Evolutionary conservation across 2,329 filamentous ascomycete genomes (phyloP).

Genomic region (Ophiosphaerella korrae): DNA sequence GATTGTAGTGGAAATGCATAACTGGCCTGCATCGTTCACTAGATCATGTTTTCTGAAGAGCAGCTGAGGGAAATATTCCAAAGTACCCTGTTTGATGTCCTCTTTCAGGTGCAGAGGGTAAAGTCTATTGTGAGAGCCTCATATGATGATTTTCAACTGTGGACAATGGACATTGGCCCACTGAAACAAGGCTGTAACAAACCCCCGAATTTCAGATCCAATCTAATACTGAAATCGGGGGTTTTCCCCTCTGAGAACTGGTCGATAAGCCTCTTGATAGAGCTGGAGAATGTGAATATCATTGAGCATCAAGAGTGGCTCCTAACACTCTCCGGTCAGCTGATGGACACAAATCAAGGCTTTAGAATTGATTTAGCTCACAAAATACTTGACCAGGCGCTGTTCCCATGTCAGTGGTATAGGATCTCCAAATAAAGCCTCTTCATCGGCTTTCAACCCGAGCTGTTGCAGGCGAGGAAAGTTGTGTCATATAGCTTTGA

Average conservation of each 20-base stretch:
- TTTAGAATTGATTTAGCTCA: not conserved
- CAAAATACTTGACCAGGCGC: not conserved
- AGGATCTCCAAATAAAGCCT: not conserved
- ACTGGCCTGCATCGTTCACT: not conserved
- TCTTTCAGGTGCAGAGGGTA: not conserved
- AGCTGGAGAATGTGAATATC: conserved; percentile 8
- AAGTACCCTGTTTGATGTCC: not conserved
- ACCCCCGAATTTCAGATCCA: not conserved
- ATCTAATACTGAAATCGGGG: not conserved
- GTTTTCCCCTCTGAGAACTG: not conserved
- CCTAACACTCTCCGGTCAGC: not conserved
- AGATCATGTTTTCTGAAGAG: not conserved
- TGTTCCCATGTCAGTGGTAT: not conserved
- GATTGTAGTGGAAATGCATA: not conserved
- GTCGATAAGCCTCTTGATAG: not conserved
- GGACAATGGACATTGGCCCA: conserved; percentile 2
- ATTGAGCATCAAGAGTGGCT: conserved; percentile 3
- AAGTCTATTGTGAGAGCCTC: not conserved
- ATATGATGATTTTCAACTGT: conserved; percentile 1
- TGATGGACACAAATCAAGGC: not conserved
- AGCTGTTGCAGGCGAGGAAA: conserved; percentile 4
- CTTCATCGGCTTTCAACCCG: not conserved
- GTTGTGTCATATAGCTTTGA: not conserved
- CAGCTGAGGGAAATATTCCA: not conserved
- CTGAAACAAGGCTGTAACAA: conserved; percentile 6